Evolutionary conservation across 1,139 yeast genomes (phyloP).

Genomic region (Nakaseomyces nivariensis): DNA sequence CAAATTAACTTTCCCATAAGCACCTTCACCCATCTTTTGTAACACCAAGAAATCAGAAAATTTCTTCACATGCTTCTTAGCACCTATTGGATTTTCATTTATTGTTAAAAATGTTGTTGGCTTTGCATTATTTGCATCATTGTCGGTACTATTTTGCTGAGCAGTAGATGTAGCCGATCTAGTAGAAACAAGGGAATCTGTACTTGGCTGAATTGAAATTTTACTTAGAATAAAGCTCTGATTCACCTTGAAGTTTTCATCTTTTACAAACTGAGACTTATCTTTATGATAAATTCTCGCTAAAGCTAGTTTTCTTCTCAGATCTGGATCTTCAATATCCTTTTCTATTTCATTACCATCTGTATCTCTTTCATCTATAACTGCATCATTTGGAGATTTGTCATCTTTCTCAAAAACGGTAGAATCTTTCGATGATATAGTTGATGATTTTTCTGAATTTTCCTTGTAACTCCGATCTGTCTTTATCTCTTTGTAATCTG

Average conservation of each 20-base stretch:
- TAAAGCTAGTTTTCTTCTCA: slow-evolving; percentile 16
- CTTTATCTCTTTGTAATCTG: neutral
- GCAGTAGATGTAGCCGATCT: neutral
- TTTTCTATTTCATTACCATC: slow-evolving; percentile 1
- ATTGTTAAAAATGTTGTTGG: slow-evolving; percentile 9
- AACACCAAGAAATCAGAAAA: slow-evolving; percentile 58
- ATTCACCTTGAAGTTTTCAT: slow-evolving; percentile 24
- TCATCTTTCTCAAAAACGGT: slow-evolving; percentile 1
- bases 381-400: neutral
- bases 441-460: neutral
- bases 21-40: slow-evolving; percentile 86
- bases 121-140: neutral
- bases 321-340: slow-evolving; percentile 13
- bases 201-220: slow-evolving; percentile 16
- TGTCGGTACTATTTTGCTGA: neutral
- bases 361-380: neutral
- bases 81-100: slow-evolving; percentile 38
- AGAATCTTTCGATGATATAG: neutral
- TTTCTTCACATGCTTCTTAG: slow-evolving; percentile 51
- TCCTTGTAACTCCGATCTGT: slow-evolving; percentile 6
- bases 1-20: slow-evolving; percentile 82
- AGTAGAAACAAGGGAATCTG: slow-evolving; percentile 7
- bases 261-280: slow-evolving; percentile 24
- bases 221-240: slow-evolving; percentile 20
- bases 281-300: slow-evolving; percentile 23